Base-by-base conservation (phyloP, 2,329 filamentous ascomycete genomes). In the Sclerotinia trifoliorum region DNA sequence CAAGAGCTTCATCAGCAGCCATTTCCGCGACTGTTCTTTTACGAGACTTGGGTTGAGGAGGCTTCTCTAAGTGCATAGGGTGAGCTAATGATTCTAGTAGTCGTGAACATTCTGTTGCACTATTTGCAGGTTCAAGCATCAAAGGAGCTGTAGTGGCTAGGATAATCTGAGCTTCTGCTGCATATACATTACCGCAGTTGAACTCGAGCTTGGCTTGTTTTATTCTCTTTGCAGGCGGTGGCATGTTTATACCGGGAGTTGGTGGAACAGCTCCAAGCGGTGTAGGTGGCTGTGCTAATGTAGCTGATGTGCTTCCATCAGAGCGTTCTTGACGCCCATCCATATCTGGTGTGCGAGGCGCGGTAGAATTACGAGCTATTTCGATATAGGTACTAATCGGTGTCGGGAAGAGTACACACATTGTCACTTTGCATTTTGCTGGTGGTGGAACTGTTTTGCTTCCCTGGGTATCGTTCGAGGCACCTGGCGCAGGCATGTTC, bases 21-120 rank as follows among this genome's bases (percentile, higher is more conserved):
- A 98, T 88, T 77, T 99, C 94, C 11, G 95, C 95, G 24, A 96
- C 90, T 0, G 95, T 99, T 71, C 94, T 88, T 83, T 99, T 98
- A 68, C 95, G 85, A 10, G 89, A 90, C 83, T 97, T 97, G 3
- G 93, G 93, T 70, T 90, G 86, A 0, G 95, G 94, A 13, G 93
- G 89, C 55, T 87, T 83, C 62, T 90, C 86, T 42, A 87, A 86
- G 78, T 97, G 92, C 67, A 93, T 87, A 8, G 93, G 90, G 77
- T 96, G 91, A 26, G 87, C 84, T 73, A 94, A 83, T 24, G 85
- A 83, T 42, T 92, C 88, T 3, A 98, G 83, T 4, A 96, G 83
- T 15, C 84, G 83, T 60, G 93, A 89, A 1, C 88, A 88, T 72
- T 93, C 90, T 60, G 88, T 87, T 3, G 86, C 80, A 71, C 81